Conservation (phyloP, 75 land plant species). For the Selaginella moellendorffii region DNA sequence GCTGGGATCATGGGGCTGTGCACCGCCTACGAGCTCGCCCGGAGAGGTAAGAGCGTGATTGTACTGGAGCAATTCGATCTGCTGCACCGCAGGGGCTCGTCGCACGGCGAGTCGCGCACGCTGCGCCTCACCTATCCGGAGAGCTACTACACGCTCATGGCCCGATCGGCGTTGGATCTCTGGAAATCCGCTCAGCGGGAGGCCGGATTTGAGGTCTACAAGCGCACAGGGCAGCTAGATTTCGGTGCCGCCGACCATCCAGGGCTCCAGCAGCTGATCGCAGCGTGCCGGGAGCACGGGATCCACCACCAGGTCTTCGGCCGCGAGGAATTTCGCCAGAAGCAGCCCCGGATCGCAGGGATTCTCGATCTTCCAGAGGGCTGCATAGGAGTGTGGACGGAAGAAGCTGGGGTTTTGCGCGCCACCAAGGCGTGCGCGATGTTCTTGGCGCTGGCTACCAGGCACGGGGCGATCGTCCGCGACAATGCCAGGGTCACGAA, state of each 20-base stretch:
- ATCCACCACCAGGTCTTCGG: slow-evolving; percentile 24
- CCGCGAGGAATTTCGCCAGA: too few relatives aligned
- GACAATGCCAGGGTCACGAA: slow-evolving; percentile 45
- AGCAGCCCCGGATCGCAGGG: slow-evolving; percentile 25
- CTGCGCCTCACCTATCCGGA: slow-evolving; percentile 70
- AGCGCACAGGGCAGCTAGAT: slow-evolving; percentile 49
- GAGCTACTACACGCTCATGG: slow-evolving; percentile 48
- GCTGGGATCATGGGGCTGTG: slow-evolving; percentile 90
- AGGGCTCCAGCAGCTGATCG: slow-evolving; percentile 30
- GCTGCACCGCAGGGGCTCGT: slow-evolving; percentile 86
- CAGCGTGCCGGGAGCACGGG: slow-evolving; percentile 12
- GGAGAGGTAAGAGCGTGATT: slow-evolving; percentile 45
- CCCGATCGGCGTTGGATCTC: slow-evolving; percentile 39
- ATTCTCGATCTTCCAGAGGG: slow-evolving; percentile 30
- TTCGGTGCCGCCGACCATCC: slow-evolving; percentile 34
- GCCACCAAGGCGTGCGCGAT: slow-evolving; percentile 82
- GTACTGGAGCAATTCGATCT: slow-evolving; percentile 77
- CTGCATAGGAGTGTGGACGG: slow-evolving; percentile 38
- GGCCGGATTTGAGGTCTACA: slow-evolving; percentile 46
- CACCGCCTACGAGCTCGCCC: slow-evolving; percentile 56
- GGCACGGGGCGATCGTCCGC: slow-evolving; percentile 45
- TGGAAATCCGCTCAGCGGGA: slow-evolving; percentile 54
- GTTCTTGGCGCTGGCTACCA: slow-evolving; percentile 56
- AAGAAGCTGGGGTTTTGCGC: slow-evolving; percentile 55
- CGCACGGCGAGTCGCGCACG: slow-evolving; percentile 89